Base-by-base conservation (phyloP, 1,284 basidiomycete genomes). In the Leccinum fallax region DNA sequence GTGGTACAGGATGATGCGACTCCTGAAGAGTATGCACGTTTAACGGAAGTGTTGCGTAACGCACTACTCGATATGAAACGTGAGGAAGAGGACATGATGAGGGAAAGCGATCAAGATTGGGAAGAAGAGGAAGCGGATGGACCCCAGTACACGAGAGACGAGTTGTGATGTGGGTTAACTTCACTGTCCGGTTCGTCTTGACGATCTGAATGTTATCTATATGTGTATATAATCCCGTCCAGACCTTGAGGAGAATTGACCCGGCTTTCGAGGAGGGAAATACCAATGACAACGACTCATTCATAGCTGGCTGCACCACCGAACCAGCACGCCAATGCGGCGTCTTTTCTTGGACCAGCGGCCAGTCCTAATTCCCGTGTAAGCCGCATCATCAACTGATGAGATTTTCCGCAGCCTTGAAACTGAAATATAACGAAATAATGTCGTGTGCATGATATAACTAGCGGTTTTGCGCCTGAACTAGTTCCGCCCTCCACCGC, bases 31-130 rank as follows among this genome's bases (percentile, higher is more conserved):
- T 73, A 70, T 59, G 66, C 71, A 61, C 68, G 68, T 55, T 69
- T 83, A 52, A 74, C 76, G 57, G 78, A 82, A 30, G 71, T 76
- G 36, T 71, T 85, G 55, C 78, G 77, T 55, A 77, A 75, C 24
- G 81, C 79, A 8, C 78, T 79, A 4, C 61, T 74, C 58, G 74
- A 80, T 56, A 65, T 78, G 62, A 72, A 68, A 54, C 71, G 57
- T 58, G 71, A 74, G 43, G 43, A 36, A 63, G 71, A 67, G 63
- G 70, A 65, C 48, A 58, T 64, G 36, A 46, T 58, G 60, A 58
- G 65, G 65, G 68, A 67, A 59, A 63, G 65, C 9, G 63, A 67
- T 55, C 68, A 67, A 67, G 61, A 61, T 38, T 66, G 57, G 52
- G 70, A 66, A 48, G 64, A 67, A 62, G 66, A 54, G 59, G 71